These are phyloP conservation scores for Blepharisma japonicum DNA, from an alignment of 73 alveolate genomes.

Conservation along the genomic window DNA sequence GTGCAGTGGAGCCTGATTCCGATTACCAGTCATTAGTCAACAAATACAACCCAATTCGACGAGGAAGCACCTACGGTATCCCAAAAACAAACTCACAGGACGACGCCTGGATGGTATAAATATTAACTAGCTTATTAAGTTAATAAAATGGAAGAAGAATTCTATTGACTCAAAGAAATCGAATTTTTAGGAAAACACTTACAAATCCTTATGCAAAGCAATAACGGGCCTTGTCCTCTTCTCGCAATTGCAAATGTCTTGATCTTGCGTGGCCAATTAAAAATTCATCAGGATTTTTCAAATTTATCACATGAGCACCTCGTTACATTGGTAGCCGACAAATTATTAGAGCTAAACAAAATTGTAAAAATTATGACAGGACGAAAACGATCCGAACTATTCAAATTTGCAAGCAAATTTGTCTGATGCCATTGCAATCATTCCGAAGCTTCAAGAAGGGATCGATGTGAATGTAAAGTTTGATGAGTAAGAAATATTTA, in stretches of 20 bases:
- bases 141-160: neutral
- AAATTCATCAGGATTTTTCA: neutral
- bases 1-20: no score
- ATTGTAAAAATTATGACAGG: neutral
- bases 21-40: no score
- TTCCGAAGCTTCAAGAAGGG: conserved; percentile 17
- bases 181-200: neutral
- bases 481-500: neutral
- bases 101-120: no score
- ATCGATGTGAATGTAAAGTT: conserved; percentile 32
- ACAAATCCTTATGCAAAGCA: conserved; percentile 4
- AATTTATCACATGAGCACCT: neutral
- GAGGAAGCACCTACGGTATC: no score
- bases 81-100: no score
- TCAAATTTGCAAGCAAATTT: neutral
- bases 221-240: conserved; percentile 32
- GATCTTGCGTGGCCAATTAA: neutral
- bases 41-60: no score
- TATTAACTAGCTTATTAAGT: no score
- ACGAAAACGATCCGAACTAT: neutral
- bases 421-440: neutral
- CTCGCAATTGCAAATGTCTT: conserved; percentile 19
- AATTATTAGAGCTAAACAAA: neutral
- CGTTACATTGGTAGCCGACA: neutral
- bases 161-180: conserved; percentile 15